Base-by-base conservation (phyloP, 257 asterid species). In the Solanum rostratum region DNA sequence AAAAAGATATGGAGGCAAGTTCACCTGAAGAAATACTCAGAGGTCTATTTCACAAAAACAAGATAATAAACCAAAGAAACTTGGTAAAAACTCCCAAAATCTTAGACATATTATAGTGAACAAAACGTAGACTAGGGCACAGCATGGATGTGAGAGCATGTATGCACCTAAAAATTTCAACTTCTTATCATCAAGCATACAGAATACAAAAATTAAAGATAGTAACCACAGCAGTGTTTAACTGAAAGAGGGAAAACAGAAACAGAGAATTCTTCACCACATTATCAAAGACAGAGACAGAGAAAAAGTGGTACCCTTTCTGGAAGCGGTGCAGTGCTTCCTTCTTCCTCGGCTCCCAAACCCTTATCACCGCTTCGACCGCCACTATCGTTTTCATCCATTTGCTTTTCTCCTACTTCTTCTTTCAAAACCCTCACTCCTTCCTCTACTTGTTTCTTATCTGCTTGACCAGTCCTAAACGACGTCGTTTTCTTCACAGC, bases 241-340 rank as follows among this genome's bases (percentile, higher is more conserved):
- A 65, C n/a, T 65, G 11, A 65, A 62, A 12, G n/a, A 18, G 13
- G 13, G 41, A 12, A 78, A 59, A 20, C 5, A 55, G 15, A 49
- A 41, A 53, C 10, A 50, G 5, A 20, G 49, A 19, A 27, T 37
- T 7, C 70, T 62, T 15, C 55, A 19, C 63, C 11, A 55, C 27
- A 55, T 19, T 55, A 19, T 55, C 5, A 55, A 24, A 7, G 53
- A n/a, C 16, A 76, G 6, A 13, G 20, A 57, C 29, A 43, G 19
- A 14, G 74, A 16, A 65, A 19, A 62, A 84, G 87, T 24, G n/a
- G 63, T 79, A 95, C 98, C 97, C 91, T 92, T 85, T 92, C 95
- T 24, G 98, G 98, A 85, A 95, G 87, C 30, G 97, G 98, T 79
- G 95, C 92, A 30, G 93, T 87, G 91, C 91, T 92, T 54, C 94